phyloP scores from a whole-genome alignment of 163 green algal species.

The Smithsoniella earleae region DNA sequence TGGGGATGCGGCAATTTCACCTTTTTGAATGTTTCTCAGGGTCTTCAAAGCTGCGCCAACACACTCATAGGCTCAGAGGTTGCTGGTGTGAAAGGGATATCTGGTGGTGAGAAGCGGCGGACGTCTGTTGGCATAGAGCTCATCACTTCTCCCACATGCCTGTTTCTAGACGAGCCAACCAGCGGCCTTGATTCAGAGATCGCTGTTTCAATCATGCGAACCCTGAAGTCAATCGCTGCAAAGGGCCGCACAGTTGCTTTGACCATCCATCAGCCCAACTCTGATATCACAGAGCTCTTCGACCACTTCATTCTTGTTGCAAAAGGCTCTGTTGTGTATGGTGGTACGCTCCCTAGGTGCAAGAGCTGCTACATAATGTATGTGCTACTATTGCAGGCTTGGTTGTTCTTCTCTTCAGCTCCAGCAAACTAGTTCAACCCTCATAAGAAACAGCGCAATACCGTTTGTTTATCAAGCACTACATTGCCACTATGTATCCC shows the following conservation, averaged over 20 bases:
- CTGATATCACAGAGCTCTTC: constrained; percentile 58
- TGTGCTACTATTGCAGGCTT: too few species aligned
- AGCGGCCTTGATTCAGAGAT: constrained; percentile 67
- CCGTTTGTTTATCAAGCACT: too few species aligned
- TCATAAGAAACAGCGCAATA: too few species aligned
- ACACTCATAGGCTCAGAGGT: constrained; percentile 54
- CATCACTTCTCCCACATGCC: constrained; percentile 45
- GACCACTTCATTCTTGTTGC: constrained; percentile 68
- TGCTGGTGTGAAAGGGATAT: constrained; percentile 50
- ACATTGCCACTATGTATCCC: too few species aligned
- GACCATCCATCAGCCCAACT: constrained; percentile 73
- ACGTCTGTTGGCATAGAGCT: constrained; percentile 58
- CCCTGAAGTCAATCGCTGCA: constrained; percentile 45
- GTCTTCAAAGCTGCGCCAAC: constrained; percentile 47
- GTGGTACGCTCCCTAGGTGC: constrained; percentile 32
- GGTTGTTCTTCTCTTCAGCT: too few species aligned
- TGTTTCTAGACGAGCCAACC: constrained; percentile 66
- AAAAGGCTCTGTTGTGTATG: constrained; percentile 41
- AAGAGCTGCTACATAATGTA: too few species aligned
- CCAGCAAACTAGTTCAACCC: too few species aligned
- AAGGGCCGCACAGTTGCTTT: constrained; percentile 52
- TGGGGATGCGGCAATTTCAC: not conserved
- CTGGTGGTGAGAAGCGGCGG: constrained; percentile 56
- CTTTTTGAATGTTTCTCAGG: constrained; percentile 36
- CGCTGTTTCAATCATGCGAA: constrained; percentile 46